Conservation (phyloP, 2,329 filamentous ascomycete genomes). For the Daldinia sp. region DNA sequence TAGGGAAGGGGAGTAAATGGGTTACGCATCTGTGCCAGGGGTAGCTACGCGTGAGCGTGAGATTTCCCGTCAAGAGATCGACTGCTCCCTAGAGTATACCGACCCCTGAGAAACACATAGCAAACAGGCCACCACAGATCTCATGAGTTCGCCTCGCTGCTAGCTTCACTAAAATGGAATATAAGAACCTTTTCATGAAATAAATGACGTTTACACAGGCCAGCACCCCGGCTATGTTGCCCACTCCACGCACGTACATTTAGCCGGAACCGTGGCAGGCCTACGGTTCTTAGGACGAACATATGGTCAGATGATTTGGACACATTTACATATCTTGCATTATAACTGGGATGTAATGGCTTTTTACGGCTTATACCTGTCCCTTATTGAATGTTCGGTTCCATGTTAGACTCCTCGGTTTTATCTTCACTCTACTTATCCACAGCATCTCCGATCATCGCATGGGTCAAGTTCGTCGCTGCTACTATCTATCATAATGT, state of each 20-base stretch:
- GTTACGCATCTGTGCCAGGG: not conserved
- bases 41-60: not conserved
- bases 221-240: not conserved
- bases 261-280: not conserved
- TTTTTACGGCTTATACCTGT: not conserved
- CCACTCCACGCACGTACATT: not conserved
- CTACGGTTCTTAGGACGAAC: not conserved
- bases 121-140: too few species aligned
- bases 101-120: too few species aligned
- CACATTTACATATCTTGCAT: slow-evolving; percentile 23
- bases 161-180: not conserved
- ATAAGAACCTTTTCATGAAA: not conserved
- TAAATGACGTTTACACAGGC: not conserved
- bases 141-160: too few species aligned
- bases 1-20: not conserved
- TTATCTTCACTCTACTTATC: not conserved
- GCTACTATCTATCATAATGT: not conserved
- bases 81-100: too few species aligned
- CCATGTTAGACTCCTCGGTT: not conserved
- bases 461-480: too few species aligned
- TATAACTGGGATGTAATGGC: not conserved
- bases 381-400: not conserved
- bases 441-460: not conserved
- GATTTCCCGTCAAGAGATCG: too few species aligned
- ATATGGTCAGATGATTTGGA: slow-evolving; percentile 13